Conservation (phyloP, 306 rosid species). For the Casuarina cunninghamiana region DNA sequence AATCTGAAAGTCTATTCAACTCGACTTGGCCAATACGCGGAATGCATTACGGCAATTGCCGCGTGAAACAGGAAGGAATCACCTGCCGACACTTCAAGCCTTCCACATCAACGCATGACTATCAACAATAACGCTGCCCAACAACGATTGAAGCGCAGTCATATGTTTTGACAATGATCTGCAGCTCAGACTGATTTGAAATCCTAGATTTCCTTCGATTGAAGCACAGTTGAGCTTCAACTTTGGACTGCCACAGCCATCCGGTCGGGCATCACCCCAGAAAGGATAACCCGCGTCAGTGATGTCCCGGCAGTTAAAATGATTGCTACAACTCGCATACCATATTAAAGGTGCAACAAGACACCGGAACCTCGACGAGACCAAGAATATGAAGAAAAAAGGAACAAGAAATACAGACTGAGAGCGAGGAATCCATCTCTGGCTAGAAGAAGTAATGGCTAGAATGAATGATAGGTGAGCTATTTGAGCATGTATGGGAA, state of each 20-base stretch:
- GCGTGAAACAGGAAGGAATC: too few species aligned
- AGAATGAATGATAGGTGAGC: not conserved
- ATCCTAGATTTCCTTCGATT: too few species aligned
- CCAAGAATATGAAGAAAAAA: slow-evolving; percentile 17
- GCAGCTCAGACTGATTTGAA: too few species aligned
- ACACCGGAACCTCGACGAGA: slow-evolving; percentile 22
- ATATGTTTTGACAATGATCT: too few species aligned
- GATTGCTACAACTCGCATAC: slow-evolving; percentile 22
- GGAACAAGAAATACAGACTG: slow-evolving; percentile 5
- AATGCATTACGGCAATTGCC: too few species aligned
- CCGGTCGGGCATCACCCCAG: slow-evolving; percentile 39
- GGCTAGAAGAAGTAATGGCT: not conserved
- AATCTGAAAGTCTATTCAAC: too few species aligned
- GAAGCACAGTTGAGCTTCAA: slow-evolving; percentile 31
- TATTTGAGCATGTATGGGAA: not conserved
- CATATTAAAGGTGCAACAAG: slow-evolving; percentile 19
- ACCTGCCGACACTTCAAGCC: too few species aligned
- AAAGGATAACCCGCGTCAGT: slow-evolving; percentile 31
- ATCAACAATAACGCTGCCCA: too few species aligned
- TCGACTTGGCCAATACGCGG: too few species aligned
- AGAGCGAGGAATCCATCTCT: slow-evolving; percentile 30
- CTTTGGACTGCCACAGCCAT: slow-evolving; percentile 44
- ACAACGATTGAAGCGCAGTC: too few species aligned
- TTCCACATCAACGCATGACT: too few species aligned
- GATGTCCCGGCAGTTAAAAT: slow-evolving; percentile 26